These are phyloP conservation scores for Fusarium subtropicale DNA, from an alignment of 2,329 filamentous ascomycete genomes.

Conservation along the genomic window DNA sequence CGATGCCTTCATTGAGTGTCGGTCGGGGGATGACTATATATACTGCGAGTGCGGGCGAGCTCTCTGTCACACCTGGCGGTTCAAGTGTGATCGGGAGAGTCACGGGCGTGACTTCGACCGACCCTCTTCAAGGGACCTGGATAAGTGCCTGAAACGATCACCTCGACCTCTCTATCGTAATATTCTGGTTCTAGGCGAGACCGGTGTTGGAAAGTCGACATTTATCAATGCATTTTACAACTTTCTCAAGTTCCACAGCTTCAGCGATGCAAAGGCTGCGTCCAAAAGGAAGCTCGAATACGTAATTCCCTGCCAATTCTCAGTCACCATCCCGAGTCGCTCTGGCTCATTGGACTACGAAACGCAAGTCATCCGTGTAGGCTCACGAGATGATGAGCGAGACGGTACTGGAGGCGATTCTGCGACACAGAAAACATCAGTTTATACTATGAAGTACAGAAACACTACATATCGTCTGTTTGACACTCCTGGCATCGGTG, in stretches of 20 bases:
- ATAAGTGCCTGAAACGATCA: background rate
- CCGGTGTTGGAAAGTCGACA: conserved; percentile 62
- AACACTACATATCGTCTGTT: conserved; percentile 11
- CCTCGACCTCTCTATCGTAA: conserved; percentile 50
- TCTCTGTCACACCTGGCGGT: conserved; percentile 44
- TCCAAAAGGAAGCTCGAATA: background rate
- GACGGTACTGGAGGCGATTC: conserved; percentile 26
- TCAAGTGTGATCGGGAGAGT: conserved; percentile 47
- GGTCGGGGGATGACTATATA: conserved; percentile 37
- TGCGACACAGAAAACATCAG: conserved; percentile 15
- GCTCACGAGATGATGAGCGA: conserved; percentile 17
- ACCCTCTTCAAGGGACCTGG: background rate
- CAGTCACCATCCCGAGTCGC: background rate
- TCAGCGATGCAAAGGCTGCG: conserved; percentile 52
- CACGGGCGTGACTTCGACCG: conserved; percentile 43
- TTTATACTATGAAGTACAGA: conserved; percentile 7
- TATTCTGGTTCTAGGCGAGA: conserved; percentile 60
- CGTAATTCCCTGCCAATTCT: conserved; percentile 35
- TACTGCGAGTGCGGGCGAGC: conserved; percentile 55
- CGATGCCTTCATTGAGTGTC: conserved; percentile 5
- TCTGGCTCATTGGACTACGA: background rate
- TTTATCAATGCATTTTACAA: conserved; percentile 63
- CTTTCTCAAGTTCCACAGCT: conserved; percentile 54
- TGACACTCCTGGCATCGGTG: conserved; percentile 31
- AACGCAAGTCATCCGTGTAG: conserved; percentile 19